phyloP scores from a whole-genome alignment of 2,329 filamentous ascomycete species.

The Phialocephala sp. region DNA sequence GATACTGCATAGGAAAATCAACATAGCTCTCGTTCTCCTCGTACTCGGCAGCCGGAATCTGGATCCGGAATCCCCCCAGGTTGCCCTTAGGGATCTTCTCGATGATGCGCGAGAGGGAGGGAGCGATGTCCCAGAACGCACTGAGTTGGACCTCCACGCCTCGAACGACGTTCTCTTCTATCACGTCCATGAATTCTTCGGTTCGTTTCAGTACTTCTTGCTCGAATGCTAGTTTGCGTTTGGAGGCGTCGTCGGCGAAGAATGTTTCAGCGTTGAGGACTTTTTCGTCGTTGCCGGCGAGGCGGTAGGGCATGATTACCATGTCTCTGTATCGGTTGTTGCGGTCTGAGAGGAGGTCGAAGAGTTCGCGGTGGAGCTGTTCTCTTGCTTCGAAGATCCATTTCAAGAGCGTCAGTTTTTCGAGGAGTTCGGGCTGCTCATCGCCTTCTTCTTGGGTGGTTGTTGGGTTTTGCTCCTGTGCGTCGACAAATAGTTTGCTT shows the following conservation, averaged over 20 bases:
- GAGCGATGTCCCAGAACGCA: constrained; percentile 98
- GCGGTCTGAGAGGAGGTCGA: constrained; percentile 82
- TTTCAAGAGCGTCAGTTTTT: constrained; percentile 92
- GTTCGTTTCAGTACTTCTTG: constrained; percentile 75
- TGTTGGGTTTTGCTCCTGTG: constrained; percentile 69
- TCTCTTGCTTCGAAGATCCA: constrained; percentile 98
- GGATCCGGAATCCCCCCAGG: constrained; percentile 47
- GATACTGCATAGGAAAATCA: constrained; percentile 84
- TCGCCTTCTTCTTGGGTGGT: constrained; percentile 94
- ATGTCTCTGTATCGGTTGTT: constrained; percentile 87
- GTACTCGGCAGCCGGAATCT: constrained; percentile 84
- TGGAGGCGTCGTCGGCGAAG: constrained; percentile 78
- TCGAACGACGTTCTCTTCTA: constrained; percentile 83
- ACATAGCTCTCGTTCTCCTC: constrained; percentile 86
- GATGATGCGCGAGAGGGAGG: constrained; percentile 76
- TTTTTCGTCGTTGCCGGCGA: constrained; percentile 79
- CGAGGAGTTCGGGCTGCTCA: constrained; percentile 89
- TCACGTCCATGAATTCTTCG: constrained; percentile 76
- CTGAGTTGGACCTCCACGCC: constrained; percentile 91
- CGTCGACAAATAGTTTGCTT: constrained; percentile 74
- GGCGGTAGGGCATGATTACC: constrained; percentile 78
- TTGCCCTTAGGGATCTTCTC: constrained; percentile 73
- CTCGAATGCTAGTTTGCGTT: constrained; percentile 73
- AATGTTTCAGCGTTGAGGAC: constrained; percentile 79
- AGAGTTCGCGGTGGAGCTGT: constrained; percentile 81